phyloP scores from a whole-genome alignment of 1,284 basidiomycete genomes.

The Cystobasidium slooffiae region DNA sequence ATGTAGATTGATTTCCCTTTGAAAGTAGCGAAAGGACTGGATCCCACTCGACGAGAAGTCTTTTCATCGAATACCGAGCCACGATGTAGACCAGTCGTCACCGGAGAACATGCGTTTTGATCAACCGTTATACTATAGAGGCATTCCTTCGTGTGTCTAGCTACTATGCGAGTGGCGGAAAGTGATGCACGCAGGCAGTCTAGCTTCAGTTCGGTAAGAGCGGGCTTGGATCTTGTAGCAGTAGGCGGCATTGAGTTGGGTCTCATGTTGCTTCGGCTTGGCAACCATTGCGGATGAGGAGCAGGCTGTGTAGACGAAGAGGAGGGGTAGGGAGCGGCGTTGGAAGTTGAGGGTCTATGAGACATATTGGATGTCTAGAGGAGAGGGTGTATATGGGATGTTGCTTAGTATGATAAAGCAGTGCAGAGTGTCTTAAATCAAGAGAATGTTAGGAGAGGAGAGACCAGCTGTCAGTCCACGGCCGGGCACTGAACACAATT shows the following conservation, averaged over 20 bases:
- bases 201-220: slow-evolving; percentile 6
- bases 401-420: too few species aligned
- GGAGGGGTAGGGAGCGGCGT: not conserved
- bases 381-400: too few species aligned
- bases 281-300: slow-evolving; percentile 7
- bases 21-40: slow-evolving; percentile 9
- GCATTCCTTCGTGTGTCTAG: slow-evolving; percentile 17
- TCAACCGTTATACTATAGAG: slow-evolving; percentile 13
- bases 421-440: too few species aligned
- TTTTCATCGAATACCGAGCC: not conserved
- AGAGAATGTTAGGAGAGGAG: too few species aligned
- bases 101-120: slow-evolving; percentile 6
- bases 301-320: not conserved
- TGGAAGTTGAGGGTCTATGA: slow-evolving; percentile 12
- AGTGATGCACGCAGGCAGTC: slow-evolving; percentile 6
- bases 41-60: not conserved
- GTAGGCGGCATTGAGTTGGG: not conserved
- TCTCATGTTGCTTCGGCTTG: not conserved
- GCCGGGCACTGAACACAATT: too few species aligned
- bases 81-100: slow-evolving; percentile 13
- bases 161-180: slow-evolving; percentile 7
- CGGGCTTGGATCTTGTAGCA: not conserved
- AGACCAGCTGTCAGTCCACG: too few species aligned
- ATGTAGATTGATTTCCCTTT: slow-evolving; percentile 16
- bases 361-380: not conserved